Conservation (phyloP, 805 yeast genomes). For the Hanseniaspora mollemarum region DNA sequence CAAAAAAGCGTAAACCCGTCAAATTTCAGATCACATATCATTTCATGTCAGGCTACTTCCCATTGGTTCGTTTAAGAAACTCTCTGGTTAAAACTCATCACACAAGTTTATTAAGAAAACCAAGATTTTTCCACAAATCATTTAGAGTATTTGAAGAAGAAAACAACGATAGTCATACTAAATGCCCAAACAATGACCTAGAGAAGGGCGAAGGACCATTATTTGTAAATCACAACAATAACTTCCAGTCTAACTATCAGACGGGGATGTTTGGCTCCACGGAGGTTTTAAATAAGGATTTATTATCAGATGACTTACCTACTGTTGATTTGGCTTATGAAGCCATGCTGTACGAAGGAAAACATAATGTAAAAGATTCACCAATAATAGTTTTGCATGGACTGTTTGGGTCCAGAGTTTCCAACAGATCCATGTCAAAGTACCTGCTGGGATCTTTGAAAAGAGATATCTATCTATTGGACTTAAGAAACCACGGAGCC, state of each 20-base stretch:
- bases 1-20: no score
- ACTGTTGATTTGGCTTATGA: slow-evolving; percentile 50
- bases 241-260: slow-evolving; percentile 21
- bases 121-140: not conserved
- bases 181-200: not conserved
- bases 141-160: not conserved
- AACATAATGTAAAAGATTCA: slow-evolving; percentile 27
- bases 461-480: slow-evolving; percentile 57
- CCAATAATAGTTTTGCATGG: slow-evolving; percentile 83
- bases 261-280: slow-evolving; percentile 25
- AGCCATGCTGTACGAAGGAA: slow-evolving; percentile 21
- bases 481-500: slow-evolving; percentile 84
- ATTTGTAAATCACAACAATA: slow-evolving; percentile 24
- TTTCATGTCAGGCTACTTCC: no score
- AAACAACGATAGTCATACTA: not conserved
- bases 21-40: no score
- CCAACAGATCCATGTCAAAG: slow-evolving; percentile 69
- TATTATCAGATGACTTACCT: slow-evolving; percentile 32
- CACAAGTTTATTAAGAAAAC: not conserved
- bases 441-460: slow-evolving; percentile 37
- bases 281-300: slow-evolving; percentile 23
- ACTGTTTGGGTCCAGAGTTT: slow-evolving; percentile 71
- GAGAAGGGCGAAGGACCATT: slow-evolving; percentile 20
- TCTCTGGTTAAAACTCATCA: not conserved
- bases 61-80: not conserved